Evolutionary conservation across 1,139 yeast species (phyloP), one percentile per base, ranked within the genome.

Genomic region (Saccharomycopsis crataegensis): DNA sequence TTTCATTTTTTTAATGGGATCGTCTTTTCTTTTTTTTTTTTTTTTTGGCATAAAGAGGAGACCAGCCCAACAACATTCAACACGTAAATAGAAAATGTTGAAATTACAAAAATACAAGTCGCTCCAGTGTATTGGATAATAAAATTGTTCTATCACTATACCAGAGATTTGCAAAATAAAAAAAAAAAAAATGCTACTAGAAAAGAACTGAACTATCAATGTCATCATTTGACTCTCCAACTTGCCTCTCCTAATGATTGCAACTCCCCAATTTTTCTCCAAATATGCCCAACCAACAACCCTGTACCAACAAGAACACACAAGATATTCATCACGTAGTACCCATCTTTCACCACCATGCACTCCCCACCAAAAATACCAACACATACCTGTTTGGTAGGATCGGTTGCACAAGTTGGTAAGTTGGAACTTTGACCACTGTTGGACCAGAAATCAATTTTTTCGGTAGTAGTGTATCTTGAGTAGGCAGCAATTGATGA

Each of bases 231-330:
- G 12, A 83, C 83, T 61, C 93, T 74, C 95, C 95, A 86, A 3
- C 86, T 80, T 51, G 79, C 70, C 37, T 73, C 72, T 1, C 90
- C 90, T 52, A 86, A 71, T 36, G 78, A 67, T 66, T 86, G 93
- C 56, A 86, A 70, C 58, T 76, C 67, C 11, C 71, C 67, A 31
- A 80, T 78, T 58, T 84, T 84, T 54, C 72, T 75, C 60, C 77
- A 79, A 47, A 88, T 83, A 81, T 86, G 89, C 0, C 73, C 70
- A 51, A 81, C 73, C 66, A 85, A 87, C 16, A 90, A 71, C 0
- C 74, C n/a, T 9, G 84, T 57, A 1, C 98, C 98, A 44, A 86
- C 58, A 0, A 67, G 50, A 3, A 91, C 79, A 67, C 98, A 91
- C 11, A 89, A 56, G 6, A 79, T 57, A 64, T 89, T 91, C 50